phyloP scores from a whole-genome alignment of 176 grass and related monocot species.

The bread wheat (Triticum aestivum) region DNA sequence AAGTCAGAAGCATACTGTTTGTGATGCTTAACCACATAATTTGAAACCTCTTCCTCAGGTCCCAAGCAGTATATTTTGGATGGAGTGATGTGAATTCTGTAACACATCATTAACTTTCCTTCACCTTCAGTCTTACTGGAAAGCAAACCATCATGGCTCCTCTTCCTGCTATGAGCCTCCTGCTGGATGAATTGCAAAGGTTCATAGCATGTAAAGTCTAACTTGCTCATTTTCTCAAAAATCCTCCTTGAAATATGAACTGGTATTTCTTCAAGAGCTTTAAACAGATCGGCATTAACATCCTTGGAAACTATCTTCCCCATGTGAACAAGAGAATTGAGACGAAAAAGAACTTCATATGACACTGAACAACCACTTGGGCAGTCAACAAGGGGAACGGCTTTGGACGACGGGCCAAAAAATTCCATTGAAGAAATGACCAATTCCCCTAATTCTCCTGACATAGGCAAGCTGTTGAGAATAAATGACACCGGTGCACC shows the following conservation, averaged over 20 bases:
- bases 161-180: slow-evolving; percentile 47
- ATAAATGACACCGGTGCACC: slow-evolving; percentile 43
- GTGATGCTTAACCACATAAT: slow-evolving; percentile 81
- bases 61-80: slow-evolving; percentile 88
- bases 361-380: slow-evolving; percentile 59
- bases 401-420: slow-evolving; percentile 34
- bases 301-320: slow-evolving; percentile 70
- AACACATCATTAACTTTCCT: slow-evolving; percentile 66
- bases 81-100: slow-evolving; percentile 87
- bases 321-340: slow-evolving; percentile 91
- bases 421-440: slow-evolving; percentile 15
- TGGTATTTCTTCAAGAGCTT: slow-evolving; percentile 60
- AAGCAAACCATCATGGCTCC: slow-evolving; percentile 22
- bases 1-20: slow-evolving; percentile 76
- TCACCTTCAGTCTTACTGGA: slow-evolving; percentile 33
- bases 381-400: slow-evolving; percentile 73
- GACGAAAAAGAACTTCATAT: slow-evolving; percentile 80
- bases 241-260: slow-evolving; percentile 56
- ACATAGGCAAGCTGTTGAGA: slow-evolving; percentile 57
- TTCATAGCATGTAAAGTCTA: slow-evolving; percentile 67
- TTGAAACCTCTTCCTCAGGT: slow-evolving; percentile 81
- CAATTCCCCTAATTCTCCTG: slow-evolving; percentile 61
- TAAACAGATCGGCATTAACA: slow-evolving; percentile 65
- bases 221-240: slow-evolving; percentile 79
- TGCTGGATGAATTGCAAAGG: slow-evolving; percentile 71